These are phyloP conservation scores for Austroboletus festivus DNA, from an alignment of 768 basidiomycete species.

Conservation along the genomic window DNA sequence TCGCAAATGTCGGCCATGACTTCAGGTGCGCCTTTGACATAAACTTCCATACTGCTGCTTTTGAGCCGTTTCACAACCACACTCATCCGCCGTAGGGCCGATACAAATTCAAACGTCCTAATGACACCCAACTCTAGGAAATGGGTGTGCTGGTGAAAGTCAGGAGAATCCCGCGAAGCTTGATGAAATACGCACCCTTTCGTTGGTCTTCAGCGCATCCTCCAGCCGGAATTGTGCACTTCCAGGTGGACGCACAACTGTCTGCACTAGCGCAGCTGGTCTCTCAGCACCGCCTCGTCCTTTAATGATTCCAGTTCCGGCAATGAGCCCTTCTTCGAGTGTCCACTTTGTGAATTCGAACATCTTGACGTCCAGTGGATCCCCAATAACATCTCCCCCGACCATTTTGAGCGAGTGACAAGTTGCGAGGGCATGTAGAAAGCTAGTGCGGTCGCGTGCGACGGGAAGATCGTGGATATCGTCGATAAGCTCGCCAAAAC, in stretches of 20 bases:
- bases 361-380: conserved; percentile 97
- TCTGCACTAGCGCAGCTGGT: conserved; percentile 90
- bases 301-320: conserved; percentile 70
- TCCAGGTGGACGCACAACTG: conserved; percentile 94
- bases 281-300: conserved; percentile 57
- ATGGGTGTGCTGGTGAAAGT: conserved; percentile 72
- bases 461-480: conserved; percentile 84
- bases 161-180: background rate
- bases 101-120: conserved; percentile 94
- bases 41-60: conserved; percentile 94
- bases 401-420: conserved; percentile 95
- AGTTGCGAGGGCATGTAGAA: conserved; percentile 90
- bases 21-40: conserved; percentile 99
- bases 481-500: conserved; percentile 87
- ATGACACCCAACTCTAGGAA: conserved; percentile 97
- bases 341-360: conserved; percentile 97
- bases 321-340: conserved; percentile 82
- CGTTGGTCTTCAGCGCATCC: conserved; percentile 84
- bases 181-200: conserved; percentile 52
- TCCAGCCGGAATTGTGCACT: conserved; percentile 86
- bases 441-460: conserved; percentile 69
- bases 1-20: conserved; percentile 97
- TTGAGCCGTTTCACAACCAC: conserved; percentile 95
- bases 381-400: conserved; percentile 84
- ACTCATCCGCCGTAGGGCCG: conserved; percentile 90